Percentiles rank a stretch among this genome's conserved stretches.
phyloP scores from a whole-genome alignment of 2,329 filamentous ascomycete species.

The Graphilbum fragrans region DNA sequence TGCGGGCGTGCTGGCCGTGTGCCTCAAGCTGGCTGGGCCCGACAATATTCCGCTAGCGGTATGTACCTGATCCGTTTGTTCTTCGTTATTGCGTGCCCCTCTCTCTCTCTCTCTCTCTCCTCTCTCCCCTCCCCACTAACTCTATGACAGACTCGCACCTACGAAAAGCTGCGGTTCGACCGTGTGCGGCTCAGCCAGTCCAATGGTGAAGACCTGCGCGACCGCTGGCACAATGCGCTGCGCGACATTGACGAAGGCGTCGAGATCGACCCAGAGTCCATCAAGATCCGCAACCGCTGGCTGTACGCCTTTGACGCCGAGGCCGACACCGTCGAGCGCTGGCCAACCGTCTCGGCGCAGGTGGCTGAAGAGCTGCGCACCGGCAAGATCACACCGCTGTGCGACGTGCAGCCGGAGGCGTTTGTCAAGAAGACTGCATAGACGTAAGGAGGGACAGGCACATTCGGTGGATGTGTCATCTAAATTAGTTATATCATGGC shows the following conservation, averaged over 20 bases:
- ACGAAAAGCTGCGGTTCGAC: constrained; percentile 28
- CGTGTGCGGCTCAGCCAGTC: constrained; percentile 26
- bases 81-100: no score
- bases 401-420: constrained; percentile 1
- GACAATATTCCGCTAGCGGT: constrained; percentile 25
- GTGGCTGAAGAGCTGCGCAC: constrained; percentile 22
- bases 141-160: constrained; percentile 25
- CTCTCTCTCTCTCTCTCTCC: not conserved
- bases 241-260: constrained; percentile 26
- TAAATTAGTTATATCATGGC: no score
- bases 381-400: constrained; percentile 26
- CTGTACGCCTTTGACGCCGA: constrained; percentile 34
- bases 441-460: no score
- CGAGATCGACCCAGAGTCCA: constrained; percentile 29
- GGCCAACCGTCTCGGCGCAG: constrained; percentile 24
- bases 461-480: no score
- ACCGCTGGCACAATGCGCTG: constrained; percentile 30
- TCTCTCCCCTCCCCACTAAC: not conserved
- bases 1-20: constrained; percentile 30
- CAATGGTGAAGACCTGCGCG: constrained; percentile 29
- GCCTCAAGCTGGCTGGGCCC: constrained; percentile 21
- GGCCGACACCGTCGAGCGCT: constrained; percentile 26
- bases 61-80: no score
- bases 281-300: constrained; percentile 34
- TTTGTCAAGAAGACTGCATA: no score